Percentiles rank a stretch among this genome's conserved stretches.
phyloP scores from a whole-genome alignment of 139 green algal genomes.

The Tetradesmus lagerheimii region DNA sequence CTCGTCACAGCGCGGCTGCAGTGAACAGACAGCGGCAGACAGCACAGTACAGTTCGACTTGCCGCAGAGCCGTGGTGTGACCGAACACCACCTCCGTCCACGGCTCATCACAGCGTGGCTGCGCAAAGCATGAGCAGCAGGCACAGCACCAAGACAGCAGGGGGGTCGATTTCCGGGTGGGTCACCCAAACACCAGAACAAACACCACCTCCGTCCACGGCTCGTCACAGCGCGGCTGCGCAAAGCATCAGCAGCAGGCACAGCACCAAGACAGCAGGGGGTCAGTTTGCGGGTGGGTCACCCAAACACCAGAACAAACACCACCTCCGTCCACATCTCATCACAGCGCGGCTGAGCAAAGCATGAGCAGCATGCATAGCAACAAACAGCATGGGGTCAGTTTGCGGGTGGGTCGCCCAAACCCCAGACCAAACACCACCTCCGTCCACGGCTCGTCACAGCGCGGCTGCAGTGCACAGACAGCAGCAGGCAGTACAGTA shows the following conservation, averaged over 20 bases:
- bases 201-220: conserved; percentile 85
- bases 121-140: neutral
- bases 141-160: neutral
- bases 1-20: no score
- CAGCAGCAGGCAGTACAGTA: neutral
- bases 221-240: conserved; percentile 62
- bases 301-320: no score
- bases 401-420: no score
- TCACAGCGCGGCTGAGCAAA: no score
- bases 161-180: neutral
- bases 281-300: no score
- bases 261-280: neutral
- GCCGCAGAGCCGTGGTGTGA: no score
- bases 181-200: no score
- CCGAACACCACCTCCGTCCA: conserved; percentile 84
- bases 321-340: neutral
- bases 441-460: conserved; percentile 76
- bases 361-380: no score
- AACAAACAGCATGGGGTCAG: no score
- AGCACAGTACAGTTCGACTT: no score
- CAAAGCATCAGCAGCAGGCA: neutral
- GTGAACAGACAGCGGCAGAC: no score
- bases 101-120: conserved; percentile 67
- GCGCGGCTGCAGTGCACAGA: conserved; percentile 37
- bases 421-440: neutral